Evolutionary conservation across 345 rosid species (phyloP).

Genomic region (Lenwebbia sp.): DNA sequence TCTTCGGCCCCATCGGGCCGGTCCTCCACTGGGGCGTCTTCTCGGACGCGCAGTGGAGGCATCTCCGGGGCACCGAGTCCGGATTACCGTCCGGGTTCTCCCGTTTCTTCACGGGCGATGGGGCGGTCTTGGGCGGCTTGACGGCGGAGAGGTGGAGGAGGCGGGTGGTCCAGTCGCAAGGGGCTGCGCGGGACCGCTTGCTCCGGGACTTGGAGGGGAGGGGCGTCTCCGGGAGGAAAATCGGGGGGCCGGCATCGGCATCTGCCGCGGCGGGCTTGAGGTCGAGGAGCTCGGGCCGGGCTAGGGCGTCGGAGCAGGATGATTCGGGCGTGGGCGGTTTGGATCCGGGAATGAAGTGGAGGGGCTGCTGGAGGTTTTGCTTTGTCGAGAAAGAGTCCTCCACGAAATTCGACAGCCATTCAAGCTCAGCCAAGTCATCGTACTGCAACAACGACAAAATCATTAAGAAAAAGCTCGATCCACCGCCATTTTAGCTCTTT

Average conservation of each 20-base stretch:
- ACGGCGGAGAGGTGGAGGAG: slow-evolving; percentile 32
- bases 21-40: slow-evolving; percentile 81
- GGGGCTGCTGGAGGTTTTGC: slow-evolving; percentile 29
- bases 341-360: slow-evolving; percentile 28
- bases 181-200: slow-evolving; percentile 55
- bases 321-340: slow-evolving; percentile 40
- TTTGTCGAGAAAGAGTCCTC: slow-evolving; percentile 57
- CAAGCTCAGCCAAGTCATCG: slow-evolving; percentile 68
- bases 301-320: slow-evolving; percentile 20
- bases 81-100: neutral
- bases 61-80: slow-evolving; percentile 21
- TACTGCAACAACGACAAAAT: slow-evolving; percentile 15
- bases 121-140: neutral
- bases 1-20: slow-evolving; percentile 72
- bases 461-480: neutral
- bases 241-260: neutral
- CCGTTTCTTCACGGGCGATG: slow-evolving; percentile 4
- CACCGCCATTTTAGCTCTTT: neutral
- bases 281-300: slow-evolving; percentile 7
- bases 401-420: slow-evolving; percentile 76
- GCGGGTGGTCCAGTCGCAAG: slow-evolving; percentile 67
- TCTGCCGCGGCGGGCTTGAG: slow-evolving; percentile 2
- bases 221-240: slow-evolving; percentile 37
- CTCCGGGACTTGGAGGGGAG: slow-evolving; percentile 56
- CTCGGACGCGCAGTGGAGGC: slow-evolving; percentile 60